A percentile compares a stretch with the other conserved stretches of the same genome.
These are phyloP conservation scores for Coemansia sp. DNA, from an alignment of 192 early-diverging fungal species.

Conservation along the genomic window DNA sequence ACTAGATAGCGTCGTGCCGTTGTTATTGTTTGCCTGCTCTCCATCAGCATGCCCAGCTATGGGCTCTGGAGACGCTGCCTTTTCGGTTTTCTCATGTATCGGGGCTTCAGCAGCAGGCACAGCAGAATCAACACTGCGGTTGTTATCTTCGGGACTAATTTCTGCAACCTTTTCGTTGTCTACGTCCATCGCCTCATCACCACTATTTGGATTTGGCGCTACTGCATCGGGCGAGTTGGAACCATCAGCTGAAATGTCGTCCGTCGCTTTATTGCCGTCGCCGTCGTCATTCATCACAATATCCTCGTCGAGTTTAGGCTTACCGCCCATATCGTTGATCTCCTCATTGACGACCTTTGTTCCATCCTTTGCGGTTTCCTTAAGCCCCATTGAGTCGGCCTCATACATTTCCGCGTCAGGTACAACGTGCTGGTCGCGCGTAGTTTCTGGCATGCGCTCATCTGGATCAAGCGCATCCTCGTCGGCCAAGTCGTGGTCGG, in stretches of 20 bases:
- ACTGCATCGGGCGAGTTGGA: neutral
- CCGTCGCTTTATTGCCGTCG: neutral
- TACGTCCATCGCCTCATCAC: constrained; percentile 25
- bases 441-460: constrained; percentile 49
- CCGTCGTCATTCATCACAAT: constrained; percentile 31
- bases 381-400: constrained; percentile 48
- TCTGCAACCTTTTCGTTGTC: constrained; percentile 11
- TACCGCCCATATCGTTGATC: constrained; percentile 14
- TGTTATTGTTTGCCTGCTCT: neutral
- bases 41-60: neutral
- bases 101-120: neutral
- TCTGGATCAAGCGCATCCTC: constrained; percentile 51
- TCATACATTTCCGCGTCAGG: constrained; percentile 56
- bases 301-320: constrained; percentile 1
- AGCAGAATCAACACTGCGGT: neutral
- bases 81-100: neutral
- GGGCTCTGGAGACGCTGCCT: neutral
- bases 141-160: neutral
- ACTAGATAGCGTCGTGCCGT: neutral
- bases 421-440: constrained; percentile 51
- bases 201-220: neutral
- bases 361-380: constrained; percentile 26
- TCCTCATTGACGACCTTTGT: constrained; percentile 51
- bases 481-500: constrained; percentile 38
- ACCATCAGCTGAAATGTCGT: neutral